Conservation (phyloP, 1,139 yeast species). For the Diutina rugosa region DNA sequence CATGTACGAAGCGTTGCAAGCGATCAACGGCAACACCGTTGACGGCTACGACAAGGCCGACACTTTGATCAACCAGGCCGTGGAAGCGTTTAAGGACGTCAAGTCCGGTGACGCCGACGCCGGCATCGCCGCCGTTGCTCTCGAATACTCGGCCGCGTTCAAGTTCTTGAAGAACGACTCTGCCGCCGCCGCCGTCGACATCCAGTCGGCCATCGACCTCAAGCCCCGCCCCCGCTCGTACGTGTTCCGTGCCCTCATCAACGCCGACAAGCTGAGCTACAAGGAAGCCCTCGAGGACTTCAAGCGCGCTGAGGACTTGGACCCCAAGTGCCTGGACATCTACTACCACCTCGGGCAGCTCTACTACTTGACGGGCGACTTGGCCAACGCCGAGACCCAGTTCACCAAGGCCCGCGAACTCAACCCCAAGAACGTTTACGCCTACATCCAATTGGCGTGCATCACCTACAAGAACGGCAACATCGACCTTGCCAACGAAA, state of each 20-base stretch:
- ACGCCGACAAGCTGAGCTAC: slow-evolving; percentile 65
- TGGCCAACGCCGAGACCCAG: slow-evolving; percentile 58
- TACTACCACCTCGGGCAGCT: slow-evolving; percentile 94
- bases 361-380: slow-evolving; percentile 67
- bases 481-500: slow-evolving; percentile 41
- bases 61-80: slow-evolving; percentile 54
- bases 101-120: slow-evolving; percentile 23
- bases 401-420: slow-evolving; percentile 66
- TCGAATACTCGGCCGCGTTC: slow-evolving; percentile 75
- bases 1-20: slow-evolving; percentile 55
- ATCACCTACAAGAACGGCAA: slow-evolving; percentile 76
- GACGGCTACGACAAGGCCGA: slow-evolving; percentile 72
- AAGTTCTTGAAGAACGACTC: slow-evolving; percentile 58
- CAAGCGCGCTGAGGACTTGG: slow-evolving; percentile 55
- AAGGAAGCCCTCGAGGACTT: slow-evolving; percentile 59
- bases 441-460: slow-evolving; percentile 90
- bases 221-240: slow-evolving; percentile 75
- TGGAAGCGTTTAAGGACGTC: slow-evolving; percentile 30
- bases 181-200: slow-evolving; percentile 41
- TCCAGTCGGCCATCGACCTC: slow-evolving; percentile 52
- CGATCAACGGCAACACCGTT: slow-evolving; percentile 48
- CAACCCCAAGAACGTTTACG: slow-evolving; percentile 68
- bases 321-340: slow-evolving; percentile 67
- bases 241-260: slow-evolving; percentile 71
- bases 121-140: slow-evolving; percentile 49